These are phyloP conservation scores for Xylaria bambusicola DNA, from an alignment of 495 filamentous ascomycete genomes.

Conservation along the genomic window DNA sequence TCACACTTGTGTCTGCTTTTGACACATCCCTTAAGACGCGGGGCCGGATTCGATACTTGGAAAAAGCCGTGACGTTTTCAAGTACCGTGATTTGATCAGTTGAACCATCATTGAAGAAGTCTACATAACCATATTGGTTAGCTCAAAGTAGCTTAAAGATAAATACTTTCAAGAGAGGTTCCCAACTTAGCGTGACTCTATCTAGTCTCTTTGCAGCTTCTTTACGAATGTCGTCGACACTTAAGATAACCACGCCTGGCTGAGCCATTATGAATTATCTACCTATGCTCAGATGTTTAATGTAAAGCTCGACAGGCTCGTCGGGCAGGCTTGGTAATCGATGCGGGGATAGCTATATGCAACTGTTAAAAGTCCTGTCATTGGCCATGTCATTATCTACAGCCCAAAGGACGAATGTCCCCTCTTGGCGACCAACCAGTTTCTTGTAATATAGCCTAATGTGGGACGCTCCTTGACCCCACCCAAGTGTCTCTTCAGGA, in stretches of 20 bases:
- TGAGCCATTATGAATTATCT: conserved; percentile 3
- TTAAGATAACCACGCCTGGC: conserved; percentile 16
- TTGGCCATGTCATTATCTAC: too few species aligned
- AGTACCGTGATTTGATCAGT: conserved; percentile 47
- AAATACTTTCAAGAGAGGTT: not conserved
- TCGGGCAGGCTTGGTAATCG: too few species aligned
- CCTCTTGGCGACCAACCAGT: too few species aligned
- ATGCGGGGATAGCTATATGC: too few species aligned
- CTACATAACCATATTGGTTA: conserved; percentile 21
- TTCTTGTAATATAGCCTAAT: too few species aligned
- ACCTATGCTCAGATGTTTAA: too few species aligned
- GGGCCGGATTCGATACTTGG: conserved; percentile 51
- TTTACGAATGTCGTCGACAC: conserved; percentile 34
- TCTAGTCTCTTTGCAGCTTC: conserved; percentile 32
- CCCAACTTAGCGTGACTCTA: conserved; percentile 27
- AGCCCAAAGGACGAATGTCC: too few species aligned
- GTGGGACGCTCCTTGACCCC: too few species aligned
- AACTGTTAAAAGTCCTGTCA: too few species aligned
- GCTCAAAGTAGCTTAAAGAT: not conserved
- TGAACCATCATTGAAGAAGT: conserved; percentile 52
- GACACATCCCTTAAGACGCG: conserved; percentile 39
- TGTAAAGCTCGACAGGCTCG: too few species aligned
- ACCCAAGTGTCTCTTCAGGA: too few species aligned
- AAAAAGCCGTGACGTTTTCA: conserved; percentile 37
- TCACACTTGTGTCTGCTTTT: not conserved